These are phyloP conservation scores for Pseudogymnoascus sp. DNA, from an alignment of 2,329 filamentous ascomycete genomes.

Conservation along the genomic window DNA sequence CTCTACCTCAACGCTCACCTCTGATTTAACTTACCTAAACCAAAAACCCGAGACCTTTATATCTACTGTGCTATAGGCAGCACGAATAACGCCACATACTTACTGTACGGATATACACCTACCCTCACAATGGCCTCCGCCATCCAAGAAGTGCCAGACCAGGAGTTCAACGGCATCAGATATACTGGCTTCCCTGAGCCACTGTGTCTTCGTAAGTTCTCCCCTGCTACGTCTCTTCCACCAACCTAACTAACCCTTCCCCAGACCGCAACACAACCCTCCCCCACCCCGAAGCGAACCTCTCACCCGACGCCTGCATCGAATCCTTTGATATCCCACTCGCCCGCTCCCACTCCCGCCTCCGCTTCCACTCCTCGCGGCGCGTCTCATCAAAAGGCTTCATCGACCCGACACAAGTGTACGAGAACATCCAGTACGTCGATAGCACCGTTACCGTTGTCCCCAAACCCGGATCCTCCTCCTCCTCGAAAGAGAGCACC, in stretches of 20 bases:
- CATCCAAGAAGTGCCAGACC: background rate
- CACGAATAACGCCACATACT: background rate
- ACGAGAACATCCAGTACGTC: constrained; percentile 23
- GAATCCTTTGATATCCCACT: constrained; percentile 48
- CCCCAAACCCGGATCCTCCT: background rate
- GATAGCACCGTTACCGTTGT: constrained; percentile 16
- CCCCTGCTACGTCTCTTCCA: background rate
- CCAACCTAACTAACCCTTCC: constrained; percentile 14
- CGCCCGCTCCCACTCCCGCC: constrained; percentile 22
- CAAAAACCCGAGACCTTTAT: background rate
- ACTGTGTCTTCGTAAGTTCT: constrained; percentile 23
- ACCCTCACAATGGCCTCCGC: constrained; percentile 1
- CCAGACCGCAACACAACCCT: constrained; percentile 52
- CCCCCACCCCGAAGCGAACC: constrained; percentile 56
- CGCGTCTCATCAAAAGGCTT: constrained; percentile 13
- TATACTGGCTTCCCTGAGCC: constrained; percentile 34
- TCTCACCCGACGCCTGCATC: constrained; percentile 51
- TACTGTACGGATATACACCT: background rate
- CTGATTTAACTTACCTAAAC: constrained; percentile 3
- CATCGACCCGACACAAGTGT: constrained; percentile 17
- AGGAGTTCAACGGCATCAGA: constrained; percentile 25
- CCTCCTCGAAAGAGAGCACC: constrained; percentile 14
- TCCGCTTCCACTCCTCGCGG: constrained; percentile 20
- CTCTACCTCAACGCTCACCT: background rate
- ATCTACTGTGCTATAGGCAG: background rate